These are phyloP conservation scores for Boletus rubroflammeus DNA, from an alignment of 768 basidiomycete species.

Conservation along the genomic window DNA sequence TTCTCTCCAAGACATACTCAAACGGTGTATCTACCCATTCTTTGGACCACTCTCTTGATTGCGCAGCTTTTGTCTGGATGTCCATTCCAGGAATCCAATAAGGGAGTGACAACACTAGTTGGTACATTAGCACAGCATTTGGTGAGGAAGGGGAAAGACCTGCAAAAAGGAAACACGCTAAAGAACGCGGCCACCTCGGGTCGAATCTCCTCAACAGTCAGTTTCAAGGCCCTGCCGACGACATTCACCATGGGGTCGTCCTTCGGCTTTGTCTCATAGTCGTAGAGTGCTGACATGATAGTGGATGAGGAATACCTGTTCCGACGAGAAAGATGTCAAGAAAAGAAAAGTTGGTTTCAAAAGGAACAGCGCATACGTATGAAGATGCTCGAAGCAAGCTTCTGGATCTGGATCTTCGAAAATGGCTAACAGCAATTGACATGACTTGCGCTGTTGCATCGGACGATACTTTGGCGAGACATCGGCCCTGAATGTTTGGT, in stretches of 20 bases:
- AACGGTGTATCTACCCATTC: constrained; percentile 22
- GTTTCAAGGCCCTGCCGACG: constrained; percentile 25
- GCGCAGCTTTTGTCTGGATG: constrained; percentile 24
- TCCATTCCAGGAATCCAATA: constrained; percentile 29
- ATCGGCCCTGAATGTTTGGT: constrained; percentile 34
- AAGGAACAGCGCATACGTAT: constrained; percentile 7
- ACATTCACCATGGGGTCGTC: constrained; percentile 30
- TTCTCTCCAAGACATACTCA: constrained; percentile 11
- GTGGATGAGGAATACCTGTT: constrained; percentile 26
- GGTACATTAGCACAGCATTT: constrained; percentile 9
- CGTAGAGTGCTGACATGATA: constrained; percentile 33
- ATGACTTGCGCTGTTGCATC: constrained; percentile 32
- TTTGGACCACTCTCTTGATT: constrained; percentile 16
- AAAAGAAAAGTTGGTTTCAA: neutral
- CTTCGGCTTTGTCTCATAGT: constrained; percentile 26
- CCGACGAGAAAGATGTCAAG: neutral
- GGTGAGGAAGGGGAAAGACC: neutral
- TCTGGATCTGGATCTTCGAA: constrained; percentile 19
- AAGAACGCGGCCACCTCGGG: constrained; percentile 23
- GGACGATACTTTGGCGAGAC: constrained; percentile 25
- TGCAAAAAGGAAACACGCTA: constrained; percentile 11
- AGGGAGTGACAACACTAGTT: constrained; percentile 23
- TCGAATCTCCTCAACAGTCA: constrained; percentile 18
- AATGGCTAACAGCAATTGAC: constrained; percentile 28
- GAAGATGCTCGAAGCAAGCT: constrained; percentile 20